Conservation (phyloP, 805 yeast genomes). For the Candida berthetii region DNA sequence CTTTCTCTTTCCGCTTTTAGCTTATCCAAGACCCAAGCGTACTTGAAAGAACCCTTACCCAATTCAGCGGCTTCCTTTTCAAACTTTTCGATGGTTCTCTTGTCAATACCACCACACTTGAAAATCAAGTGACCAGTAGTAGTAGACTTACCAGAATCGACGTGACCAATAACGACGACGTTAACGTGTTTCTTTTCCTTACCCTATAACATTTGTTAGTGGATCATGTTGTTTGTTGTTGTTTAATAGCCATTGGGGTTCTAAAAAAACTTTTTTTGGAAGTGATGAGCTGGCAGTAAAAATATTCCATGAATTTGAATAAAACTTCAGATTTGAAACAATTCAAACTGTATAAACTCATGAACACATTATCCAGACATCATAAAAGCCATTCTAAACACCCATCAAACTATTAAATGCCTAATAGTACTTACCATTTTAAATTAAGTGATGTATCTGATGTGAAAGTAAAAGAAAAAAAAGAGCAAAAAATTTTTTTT, state of each 20-base stretch:
- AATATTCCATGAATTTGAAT: not conserved
- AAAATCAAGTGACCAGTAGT: conserved; percentile 98
- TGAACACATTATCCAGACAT: too few species aligned
- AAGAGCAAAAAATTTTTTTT: too few species aligned
- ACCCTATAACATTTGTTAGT: conserved; percentile 47
- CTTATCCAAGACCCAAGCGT: conserved; percentile 99
- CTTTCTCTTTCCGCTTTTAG: conserved; percentile 98
- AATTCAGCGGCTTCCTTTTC: conserved; percentile 98
- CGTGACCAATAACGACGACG: conserved; percentile 99
- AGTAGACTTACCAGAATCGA: conserved; percentile 99
- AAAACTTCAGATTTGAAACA: too few species aligned
- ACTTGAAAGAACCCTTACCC: too few species aligned
- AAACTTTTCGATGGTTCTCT: conserved; percentile 97
- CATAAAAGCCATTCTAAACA: not conserved
- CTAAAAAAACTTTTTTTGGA: too few species aligned
- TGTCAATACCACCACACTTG: conserved; percentile 99
- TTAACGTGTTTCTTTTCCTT: conserved; percentile 96
- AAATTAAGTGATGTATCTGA: not conserved
- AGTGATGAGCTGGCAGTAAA: not conserved
- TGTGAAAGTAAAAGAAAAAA: not conserved
- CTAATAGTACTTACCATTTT: not conserved
- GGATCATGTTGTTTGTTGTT: not conserved
- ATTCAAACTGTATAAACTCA: not conserved
- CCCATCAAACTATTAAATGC: not conserved
- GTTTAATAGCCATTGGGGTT: not conserved